Evolutionary conservation across 768 basidiomycete genomes (phyloP).

Genomic region (Naganishia antarctica): DNA sequence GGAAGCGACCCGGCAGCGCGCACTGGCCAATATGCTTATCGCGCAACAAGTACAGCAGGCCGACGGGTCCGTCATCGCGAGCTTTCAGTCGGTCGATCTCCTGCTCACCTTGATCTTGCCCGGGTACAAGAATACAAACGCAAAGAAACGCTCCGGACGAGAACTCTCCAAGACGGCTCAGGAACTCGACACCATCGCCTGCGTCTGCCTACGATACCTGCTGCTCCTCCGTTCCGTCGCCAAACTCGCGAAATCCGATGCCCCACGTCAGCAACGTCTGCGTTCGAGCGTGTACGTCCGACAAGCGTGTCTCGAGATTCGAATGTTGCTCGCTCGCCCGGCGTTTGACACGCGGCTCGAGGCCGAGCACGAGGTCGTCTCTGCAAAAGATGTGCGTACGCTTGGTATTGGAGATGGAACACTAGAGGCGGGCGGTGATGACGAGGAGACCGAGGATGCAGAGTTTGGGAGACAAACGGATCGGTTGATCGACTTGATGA

Average conservation of each 20-base stretch:
- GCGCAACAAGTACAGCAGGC: constrained; percentile 38
- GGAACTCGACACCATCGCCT: constrained; percentile 42
- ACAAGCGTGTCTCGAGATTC: constrained; percentile 30
- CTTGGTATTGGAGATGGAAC: not conserved
- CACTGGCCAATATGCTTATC: constrained; percentile 41
- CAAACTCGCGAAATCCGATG: constrained; percentile 14
- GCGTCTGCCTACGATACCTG: constrained; percentile 44
- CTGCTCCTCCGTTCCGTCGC: constrained; percentile 34
- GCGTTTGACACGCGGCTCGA: constrained; percentile 31
- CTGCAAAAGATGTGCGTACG: not conserved
- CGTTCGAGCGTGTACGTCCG: constrained; percentile 6
- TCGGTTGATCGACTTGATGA: constrained; percentile 22
- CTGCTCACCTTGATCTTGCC: constrained; percentile 41
- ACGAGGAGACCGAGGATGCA: constrained; percentile 11
- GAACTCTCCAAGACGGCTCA: constrained; percentile 28
- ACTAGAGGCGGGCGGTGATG: constrained; percentile 2
- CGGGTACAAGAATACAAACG: constrained; percentile 21
- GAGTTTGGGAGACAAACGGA: constrained; percentile 27
- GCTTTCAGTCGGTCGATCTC: constrained; percentile 36
- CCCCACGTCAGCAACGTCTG: constrained; percentile 20
- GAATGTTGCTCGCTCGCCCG: constrained; percentile 38
- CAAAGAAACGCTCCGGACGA: not conserved
- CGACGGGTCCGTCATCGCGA: constrained; percentile 30
- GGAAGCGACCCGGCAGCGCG: constrained; percentile 35
- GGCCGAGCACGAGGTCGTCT: not conserved